phyloP scores from a whole-genome alignment of 352 stramenopile species.

The Phytophthora sojae region DNA sequence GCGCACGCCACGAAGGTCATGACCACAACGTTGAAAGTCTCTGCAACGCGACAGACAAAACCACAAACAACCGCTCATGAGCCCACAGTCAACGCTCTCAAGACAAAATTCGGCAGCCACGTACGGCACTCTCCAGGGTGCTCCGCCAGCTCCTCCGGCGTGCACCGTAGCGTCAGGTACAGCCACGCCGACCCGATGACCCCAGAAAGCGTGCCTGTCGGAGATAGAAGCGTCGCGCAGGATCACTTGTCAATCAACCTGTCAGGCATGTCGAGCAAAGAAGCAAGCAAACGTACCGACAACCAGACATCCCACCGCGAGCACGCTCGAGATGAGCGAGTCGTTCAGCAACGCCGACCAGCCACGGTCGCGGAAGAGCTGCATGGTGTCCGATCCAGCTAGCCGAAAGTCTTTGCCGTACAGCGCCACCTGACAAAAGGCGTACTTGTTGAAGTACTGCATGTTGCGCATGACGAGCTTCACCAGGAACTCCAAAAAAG shows the following conservation, averaged over 20 bases:
- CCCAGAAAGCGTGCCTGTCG: constrained; percentile 70
- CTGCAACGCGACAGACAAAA: constrained; percentile 38
- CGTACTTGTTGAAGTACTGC: constrained; percentile 90
- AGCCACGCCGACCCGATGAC: constrained; percentile 78
- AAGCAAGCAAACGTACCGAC: constrained; percentile 58
- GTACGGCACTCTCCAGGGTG: constrained; percentile 69
- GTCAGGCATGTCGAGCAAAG: neutral
- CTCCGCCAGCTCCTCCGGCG: constrained; percentile 43
- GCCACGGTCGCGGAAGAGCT: constrained; percentile 80
- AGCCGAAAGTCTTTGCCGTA: constrained; percentile 86
- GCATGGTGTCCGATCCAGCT: constrained; percentile 81
- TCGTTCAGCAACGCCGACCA: constrained; percentile 86
- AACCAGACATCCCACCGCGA: constrained; percentile 77
- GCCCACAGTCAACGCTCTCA: neutral
- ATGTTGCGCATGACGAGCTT: constrained; percentile 76
- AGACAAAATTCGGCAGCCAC: constrained; percentile 23
- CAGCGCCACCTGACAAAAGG: constrained; percentile 87
- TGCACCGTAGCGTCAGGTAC: constrained; percentile 78
- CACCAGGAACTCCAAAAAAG: constrained; percentile 85
- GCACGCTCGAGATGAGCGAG: constrained; percentile 78
- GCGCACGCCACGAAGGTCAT: constrained; percentile 78
- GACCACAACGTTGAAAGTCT: constrained; percentile 87
- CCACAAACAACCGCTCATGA: constrained; percentile 10
- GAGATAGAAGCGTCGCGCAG: constrained; percentile 1
- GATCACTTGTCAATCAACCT: constrained; percentile 1